Conservation (phyloP, 495 filamentous ascomycete species). For the Cenococcum geophilum region DNA sequence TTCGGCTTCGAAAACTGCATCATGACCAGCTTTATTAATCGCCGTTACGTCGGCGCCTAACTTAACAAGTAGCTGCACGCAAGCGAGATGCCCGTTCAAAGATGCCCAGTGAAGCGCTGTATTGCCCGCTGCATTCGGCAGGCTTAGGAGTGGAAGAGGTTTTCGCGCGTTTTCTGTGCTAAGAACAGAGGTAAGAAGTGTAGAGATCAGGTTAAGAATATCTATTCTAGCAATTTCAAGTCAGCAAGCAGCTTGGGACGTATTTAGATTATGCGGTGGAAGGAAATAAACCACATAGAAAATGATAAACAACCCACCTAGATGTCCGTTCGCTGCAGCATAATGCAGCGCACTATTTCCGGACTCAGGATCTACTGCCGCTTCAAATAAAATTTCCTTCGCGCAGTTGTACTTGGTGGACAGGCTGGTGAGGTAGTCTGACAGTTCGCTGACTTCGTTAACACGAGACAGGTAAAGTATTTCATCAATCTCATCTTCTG, state of each 20-base stretch:
- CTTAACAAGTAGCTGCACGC: conserved; percentile 67
- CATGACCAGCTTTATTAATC: conserved; percentile 74
- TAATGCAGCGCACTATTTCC: conserved; percentile 77
- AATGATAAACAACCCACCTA: conserved; percentile 46
- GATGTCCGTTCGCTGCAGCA: conserved; percentile 81
- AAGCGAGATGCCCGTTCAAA: conserved; percentile 74
- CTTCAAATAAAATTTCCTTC: conserved; percentile 52
- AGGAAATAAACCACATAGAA: conserved; percentile 21
- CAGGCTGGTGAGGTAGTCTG: conserved; percentile 52
- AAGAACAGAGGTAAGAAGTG: conserved; percentile 33
- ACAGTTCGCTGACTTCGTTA: conserved; percentile 66
- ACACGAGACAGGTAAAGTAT: conserved; percentile 76
- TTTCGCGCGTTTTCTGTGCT: conserved; percentile 23
- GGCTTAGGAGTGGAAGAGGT: conserved; percentile 49
- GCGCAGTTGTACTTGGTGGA: conserved; percentile 49
- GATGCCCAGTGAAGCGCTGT: conserved; percentile 90
- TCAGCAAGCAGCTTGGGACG: neutral
- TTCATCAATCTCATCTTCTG: conserved; percentile 76
- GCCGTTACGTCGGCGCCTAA: conserved; percentile 67
- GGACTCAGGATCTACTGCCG: conserved; percentile 61
- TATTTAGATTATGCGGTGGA: neutral
- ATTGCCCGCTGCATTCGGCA: conserved; percentile 72
- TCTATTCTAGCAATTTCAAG: neutral
- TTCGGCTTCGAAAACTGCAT: conserved; percentile 81
- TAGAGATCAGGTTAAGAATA: neutral